phyloP scores from a whole-genome alignment of 2,329 filamentous ascomycete species.

The Alternaria sp. region DNA sequence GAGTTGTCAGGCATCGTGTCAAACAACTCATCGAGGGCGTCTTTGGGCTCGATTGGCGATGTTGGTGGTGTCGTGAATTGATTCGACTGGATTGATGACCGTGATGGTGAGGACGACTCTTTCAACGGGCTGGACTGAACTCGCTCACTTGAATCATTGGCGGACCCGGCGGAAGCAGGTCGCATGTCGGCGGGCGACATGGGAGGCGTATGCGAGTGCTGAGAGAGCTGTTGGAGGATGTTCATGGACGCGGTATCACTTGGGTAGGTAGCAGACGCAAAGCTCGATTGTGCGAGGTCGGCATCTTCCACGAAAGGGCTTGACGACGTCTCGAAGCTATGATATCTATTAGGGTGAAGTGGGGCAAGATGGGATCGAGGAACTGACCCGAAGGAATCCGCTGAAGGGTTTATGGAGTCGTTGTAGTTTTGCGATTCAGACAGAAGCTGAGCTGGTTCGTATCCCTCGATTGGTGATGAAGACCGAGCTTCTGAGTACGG shows the following conservation, averaged over 20 bases:
- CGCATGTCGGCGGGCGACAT: slow-evolving; percentile 48
- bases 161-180: slow-evolving; percentile 40
- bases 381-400: slow-evolving; percentile 44
- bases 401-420: slow-evolving; percentile 39
- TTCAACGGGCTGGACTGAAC: slow-evolving; percentile 41
- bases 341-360: slow-evolving; percentile 25
- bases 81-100: slow-evolving; percentile 48
- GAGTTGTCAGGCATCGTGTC: slow-evolving; percentile 41
- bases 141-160: slow-evolving; percentile 25
- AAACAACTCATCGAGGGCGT: slow-evolving; percentile 49
- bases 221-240: slow-evolving; percentile 49
- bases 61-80: slow-evolving; percentile 51
- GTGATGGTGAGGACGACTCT: slow-evolving; percentile 44
- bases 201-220: slow-evolving; percentile 49
- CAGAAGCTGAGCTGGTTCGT: slow-evolving; percentile 34
- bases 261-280: slow-evolving; percentile 41
- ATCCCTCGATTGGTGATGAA: slow-evolving; percentile 39
- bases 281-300: slow-evolving; percentile 31
- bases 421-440: slow-evolving; percentile 41
- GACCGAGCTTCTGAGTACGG: slow-evolving; percentile 45
- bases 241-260: slow-evolving; percentile 45
- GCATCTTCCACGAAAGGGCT: slow-evolving; percentile 41
- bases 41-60: slow-evolving; percentile 46
- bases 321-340: slow-evolving; percentile 44
- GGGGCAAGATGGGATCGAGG: neutral